These are phyloP conservation scores for Harrya chromipes DNA, from an alignment of 768 basidiomycete genomes.

Conservation along the genomic window DNA sequence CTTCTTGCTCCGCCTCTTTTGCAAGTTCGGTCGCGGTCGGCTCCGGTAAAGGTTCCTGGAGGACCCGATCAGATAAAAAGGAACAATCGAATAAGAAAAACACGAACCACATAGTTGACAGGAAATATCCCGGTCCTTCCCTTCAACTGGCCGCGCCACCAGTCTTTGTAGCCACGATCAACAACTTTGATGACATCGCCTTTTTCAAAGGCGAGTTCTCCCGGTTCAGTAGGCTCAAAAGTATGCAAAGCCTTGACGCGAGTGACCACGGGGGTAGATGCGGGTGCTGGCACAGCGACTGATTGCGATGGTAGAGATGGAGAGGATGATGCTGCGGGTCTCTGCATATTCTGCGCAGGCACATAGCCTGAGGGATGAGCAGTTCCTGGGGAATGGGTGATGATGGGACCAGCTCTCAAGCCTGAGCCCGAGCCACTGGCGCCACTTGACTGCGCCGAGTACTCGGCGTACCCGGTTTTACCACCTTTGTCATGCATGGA, in stretches of 20 bases:
- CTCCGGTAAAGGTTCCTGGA: constrained; percentile 81
- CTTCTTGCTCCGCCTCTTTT: constrained; percentile 83
- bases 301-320: constrained; percentile 25
- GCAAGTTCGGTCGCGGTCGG: constrained; percentile 74
- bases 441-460: constrained; percentile 38
- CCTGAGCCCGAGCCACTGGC: constrained; percentile 33
- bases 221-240: constrained; percentile 83
- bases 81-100: background rate
- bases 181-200: constrained; percentile 95
- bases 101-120: constrained; percentile 88
- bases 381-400: constrained; percentile 23
- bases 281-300: constrained; percentile 11
- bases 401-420: constrained; percentile 22
- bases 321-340: constrained; percentile 25
- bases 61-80: background rate
- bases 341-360: constrained; percentile 52
- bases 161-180: constrained; percentile 90
- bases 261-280: constrained; percentile 50
- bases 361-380: constrained; percentile 54
- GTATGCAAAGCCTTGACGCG: constrained; percentile 87
- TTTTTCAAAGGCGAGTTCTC: constrained; percentile 87
- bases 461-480: constrained; percentile 50
- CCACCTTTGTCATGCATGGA: constrained; percentile 93
- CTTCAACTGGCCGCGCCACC: constrained; percentile 93
- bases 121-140: constrained; percentile 95